These are phyloP conservation scores for Penicillium fuscoglaucum DNA, from an alignment of 2,329 filamentous ascomycete genomes.

Conservation along the genomic window DNA sequence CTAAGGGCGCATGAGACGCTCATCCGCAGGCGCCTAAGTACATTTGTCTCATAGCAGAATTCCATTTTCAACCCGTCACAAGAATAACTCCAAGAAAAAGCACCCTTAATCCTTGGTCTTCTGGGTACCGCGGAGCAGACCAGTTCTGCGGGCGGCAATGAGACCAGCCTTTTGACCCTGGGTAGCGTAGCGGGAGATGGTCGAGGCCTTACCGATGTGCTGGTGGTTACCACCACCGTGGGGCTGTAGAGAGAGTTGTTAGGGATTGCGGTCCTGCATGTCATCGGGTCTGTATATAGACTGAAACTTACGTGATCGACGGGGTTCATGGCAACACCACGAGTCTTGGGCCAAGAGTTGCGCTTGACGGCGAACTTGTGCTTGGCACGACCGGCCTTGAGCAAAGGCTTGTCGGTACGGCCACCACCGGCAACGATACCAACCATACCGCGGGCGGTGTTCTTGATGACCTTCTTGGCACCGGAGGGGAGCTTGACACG, in stretches of 20 bases:
- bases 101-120: conserved; percentile 94
- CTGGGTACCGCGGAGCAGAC: conserved; percentile 99
- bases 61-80: conserved; percentile 45
- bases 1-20: conserved; percentile 41
- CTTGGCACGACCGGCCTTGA: conserved; percentile 99
- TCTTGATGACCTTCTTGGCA: conserved; percentile 98
- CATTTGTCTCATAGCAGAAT: conserved; percentile 45
- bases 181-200: conserved; percentile 96
- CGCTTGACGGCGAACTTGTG: conserved; percentile 99
- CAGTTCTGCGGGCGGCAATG: conserved; percentile 98
- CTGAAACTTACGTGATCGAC: conserved; percentile 76
- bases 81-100: conserved; percentile 61
- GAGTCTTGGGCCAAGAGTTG: conserved; percentile 99
- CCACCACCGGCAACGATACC: conserved; percentile 99
- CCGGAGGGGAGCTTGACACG: conserved; percentile 98
- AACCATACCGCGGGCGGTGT: conserved; percentile 93
- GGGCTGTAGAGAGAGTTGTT: conserved; percentile 50
- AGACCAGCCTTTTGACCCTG: conserved; percentile 99
- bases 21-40: conserved; percentile 45
- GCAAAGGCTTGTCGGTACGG: conserved; percentile 98
- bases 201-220: conserved; percentile 99
- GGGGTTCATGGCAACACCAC: conserved; percentile 99
- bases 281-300: not conserved
- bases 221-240: conserved; percentile 99
- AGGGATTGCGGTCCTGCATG: conserved; percentile 16